Conservation (phyloP, 371 early-diverging fungal genomes). For the Mucor irregularis region DNA sequence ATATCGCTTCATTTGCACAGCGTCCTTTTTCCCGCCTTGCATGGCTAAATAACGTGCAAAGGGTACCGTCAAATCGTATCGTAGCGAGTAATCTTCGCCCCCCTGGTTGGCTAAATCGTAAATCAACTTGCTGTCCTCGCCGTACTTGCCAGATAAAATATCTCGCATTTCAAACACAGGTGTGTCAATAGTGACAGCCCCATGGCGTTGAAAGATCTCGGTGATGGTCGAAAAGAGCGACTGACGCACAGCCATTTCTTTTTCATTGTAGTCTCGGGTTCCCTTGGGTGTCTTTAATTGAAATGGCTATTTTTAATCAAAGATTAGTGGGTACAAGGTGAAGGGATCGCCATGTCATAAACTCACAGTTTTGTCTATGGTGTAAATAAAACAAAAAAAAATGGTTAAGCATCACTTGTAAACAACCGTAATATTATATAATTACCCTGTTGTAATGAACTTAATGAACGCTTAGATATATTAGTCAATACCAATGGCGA, state of each 20-base stretch:
- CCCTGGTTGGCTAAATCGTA: slow-evolving; percentile 99
- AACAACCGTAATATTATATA: too few relatives aligned
- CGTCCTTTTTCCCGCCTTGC: slow-evolving; percentile 75
- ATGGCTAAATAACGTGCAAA: slow-evolving; percentile 97
- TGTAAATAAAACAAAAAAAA: too few relatives aligned
- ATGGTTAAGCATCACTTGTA: too few relatives aligned
- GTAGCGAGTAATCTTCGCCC: slow-evolving; percentile 95
- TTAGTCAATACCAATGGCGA: too few relatives aligned
- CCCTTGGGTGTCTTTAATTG: slow-evolving; percentile 56
- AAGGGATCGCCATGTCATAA: too few relatives aligned
- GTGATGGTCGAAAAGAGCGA: slow-evolving; percentile 85
- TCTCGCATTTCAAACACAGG: slow-evolving; percentile 96
- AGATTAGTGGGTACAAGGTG: too few relatives aligned
- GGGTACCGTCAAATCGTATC: slow-evolving; percentile 99
- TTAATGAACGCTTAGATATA: too few relatives aligned
- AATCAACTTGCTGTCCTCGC: slow-evolving; percentile 99
- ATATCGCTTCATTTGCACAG: slow-evolving; percentile 94
- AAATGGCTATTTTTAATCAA: too few relatives aligned
- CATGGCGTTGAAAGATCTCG: slow-evolving; percentile 90
- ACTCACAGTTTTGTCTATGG: neutral
- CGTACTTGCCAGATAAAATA: slow-evolving; percentile 97
- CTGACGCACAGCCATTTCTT: slow-evolving; percentile 94
- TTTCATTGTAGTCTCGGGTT: slow-evolving; percentile 93
- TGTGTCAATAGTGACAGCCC: slow-evolving; percentile 98
- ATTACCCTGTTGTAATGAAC: too few relatives aligned